Conservation (phyloP, 2,329 filamentous ascomycete genomes). For the Pyrenophora graminea region DNA sequence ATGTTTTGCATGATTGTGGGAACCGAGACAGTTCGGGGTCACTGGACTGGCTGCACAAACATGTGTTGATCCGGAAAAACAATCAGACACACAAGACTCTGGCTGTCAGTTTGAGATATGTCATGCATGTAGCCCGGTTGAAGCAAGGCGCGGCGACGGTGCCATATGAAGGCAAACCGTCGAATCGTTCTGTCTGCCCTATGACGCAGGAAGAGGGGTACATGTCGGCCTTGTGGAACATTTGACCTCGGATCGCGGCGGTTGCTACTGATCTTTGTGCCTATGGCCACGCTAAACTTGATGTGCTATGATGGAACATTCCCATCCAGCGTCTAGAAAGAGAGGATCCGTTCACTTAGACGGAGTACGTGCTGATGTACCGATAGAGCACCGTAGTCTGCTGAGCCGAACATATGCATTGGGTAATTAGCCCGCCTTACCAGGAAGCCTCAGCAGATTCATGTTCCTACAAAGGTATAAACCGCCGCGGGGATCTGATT, state of each 20-base stretch:
- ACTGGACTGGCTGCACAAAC: constrained; percentile 11
- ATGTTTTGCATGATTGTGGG: constrained; percentile 15
- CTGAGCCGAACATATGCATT: constrained; percentile 1
- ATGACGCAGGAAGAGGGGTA: constrained; percentile 30
- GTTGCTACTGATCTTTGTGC: constrained; percentile 6
- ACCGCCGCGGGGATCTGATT: constrained; percentile 9
- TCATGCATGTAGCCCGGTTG: not conserved
- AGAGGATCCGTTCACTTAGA: constrained; percentile 1
- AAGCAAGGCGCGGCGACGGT: constrained; percentile 4
- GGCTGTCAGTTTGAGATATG: constrained; percentile 1
- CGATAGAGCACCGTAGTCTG: not conserved
- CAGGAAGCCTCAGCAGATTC: constrained; percentile 5
- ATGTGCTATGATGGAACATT: constrained; percentile 2
- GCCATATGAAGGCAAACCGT: constrained; percentile 1
- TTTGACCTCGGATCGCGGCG: constrained; percentile 11
- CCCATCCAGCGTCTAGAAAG: constrained; percentile 1
- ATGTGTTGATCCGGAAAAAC: constrained; percentile 7
- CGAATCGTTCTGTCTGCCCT: constrained; percentile 3
- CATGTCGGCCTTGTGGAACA: constrained; percentile 10
- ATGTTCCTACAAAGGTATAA: constrained; percentile 5
- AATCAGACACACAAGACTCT: constrained; percentile 3
- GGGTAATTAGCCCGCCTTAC: constrained; percentile 3
- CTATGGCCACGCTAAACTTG: constrained; percentile 3
- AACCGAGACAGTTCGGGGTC: constrained; percentile 14
- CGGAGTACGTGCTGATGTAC: not conserved